phyloP scores from a whole-genome alignment of 2,329 filamentous ascomycete species.

The Hirsutella rhossiliensis region DNA sequence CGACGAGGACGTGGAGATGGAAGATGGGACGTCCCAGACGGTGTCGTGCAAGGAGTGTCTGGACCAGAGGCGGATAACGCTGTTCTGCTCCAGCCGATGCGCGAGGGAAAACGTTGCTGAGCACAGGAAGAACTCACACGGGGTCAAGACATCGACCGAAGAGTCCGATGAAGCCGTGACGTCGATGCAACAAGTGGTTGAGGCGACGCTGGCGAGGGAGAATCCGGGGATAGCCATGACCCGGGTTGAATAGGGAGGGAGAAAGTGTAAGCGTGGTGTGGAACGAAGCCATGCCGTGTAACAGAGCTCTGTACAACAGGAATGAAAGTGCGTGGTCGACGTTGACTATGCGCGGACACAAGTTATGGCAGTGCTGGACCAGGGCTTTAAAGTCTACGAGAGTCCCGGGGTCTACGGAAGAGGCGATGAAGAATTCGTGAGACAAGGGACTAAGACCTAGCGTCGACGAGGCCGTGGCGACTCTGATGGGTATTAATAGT shows the following conservation, averaged over 20 bases:
- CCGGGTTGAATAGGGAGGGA: constrained; percentile 4
- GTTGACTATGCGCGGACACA: too few relatives aligned
- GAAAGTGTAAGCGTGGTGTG: neutral
- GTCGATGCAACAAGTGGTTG: constrained; percentile 13
- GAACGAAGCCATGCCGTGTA: too few relatives aligned
- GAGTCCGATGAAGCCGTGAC: constrained; percentile 11
- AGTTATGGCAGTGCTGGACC: too few relatives aligned
- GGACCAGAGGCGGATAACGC: constrained; percentile 18
- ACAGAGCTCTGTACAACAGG: too few relatives aligned
- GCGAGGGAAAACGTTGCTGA: constrained; percentile 25
- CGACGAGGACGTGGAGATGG: constrained; percentile 29
- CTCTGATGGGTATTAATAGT: too few relatives aligned
- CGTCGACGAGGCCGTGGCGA: too few relatives aligned
- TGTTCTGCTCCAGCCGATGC: constrained; percentile 31
- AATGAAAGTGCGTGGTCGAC: too few relatives aligned
- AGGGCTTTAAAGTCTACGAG: too few relatives aligned
- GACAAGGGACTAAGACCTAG: too few relatives aligned
- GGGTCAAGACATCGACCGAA: constrained; percentile 12
- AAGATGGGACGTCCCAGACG: constrained; percentile 12
- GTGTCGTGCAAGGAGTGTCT: constrained; percentile 30
- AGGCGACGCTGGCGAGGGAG: constrained; percentile 14
- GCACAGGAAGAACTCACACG: constrained; percentile 23
- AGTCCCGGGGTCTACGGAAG: too few relatives aligned
- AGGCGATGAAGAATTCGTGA: too few relatives aligned
- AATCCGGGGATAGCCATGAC: constrained; percentile 21